These are phyloP conservation scores for Solanum okadae DNA, from an alignment of 257 asterid genomes.

Conservation along the genomic window DNA sequence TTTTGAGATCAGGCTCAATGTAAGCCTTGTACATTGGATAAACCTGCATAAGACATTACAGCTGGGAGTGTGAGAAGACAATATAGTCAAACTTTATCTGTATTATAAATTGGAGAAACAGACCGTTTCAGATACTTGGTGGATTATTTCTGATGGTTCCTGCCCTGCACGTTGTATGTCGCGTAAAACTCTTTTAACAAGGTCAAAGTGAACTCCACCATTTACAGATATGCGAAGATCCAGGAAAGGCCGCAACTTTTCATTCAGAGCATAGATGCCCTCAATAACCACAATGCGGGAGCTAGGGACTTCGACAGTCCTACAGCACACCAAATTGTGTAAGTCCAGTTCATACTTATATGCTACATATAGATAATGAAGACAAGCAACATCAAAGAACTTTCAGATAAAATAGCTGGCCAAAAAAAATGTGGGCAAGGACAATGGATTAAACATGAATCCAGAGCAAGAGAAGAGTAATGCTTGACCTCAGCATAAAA, in stretches of 20 bases:
- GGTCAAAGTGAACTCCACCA: slow-evolving; percentile 98
- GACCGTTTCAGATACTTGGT: slow-evolving; percentile 97
- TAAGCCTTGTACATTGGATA: slow-evolving; percentile 98
- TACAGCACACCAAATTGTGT: slow-evolving; percentile 16
- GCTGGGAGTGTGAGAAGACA: background rate
- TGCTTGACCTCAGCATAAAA: background rate
- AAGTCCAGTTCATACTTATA: background rate
- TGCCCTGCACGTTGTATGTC: slow-evolving; percentile 98
- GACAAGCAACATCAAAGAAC: background rate
- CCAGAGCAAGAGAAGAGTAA: background rate
- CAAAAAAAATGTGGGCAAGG: background rate
- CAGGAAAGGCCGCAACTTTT: slow-evolving; percentile 62
- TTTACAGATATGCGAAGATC: slow-evolving; percentile 95
- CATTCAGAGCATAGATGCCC: slow-evolving; percentile 93
- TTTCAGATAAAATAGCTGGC: background rate
- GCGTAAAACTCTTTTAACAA: slow-evolving; percentile 88
- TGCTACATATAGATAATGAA: background rate
- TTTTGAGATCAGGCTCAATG: slow-evolving; percentile 92
- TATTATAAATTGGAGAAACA: slow-evolving; percentile 9
- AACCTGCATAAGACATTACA: slow-evolving; percentile 37
- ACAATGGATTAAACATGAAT: background rate
- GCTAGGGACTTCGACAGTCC: slow-evolving; percentile 90
- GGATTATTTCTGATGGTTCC: slow-evolving; percentile 95
- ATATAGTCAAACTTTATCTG: background rate
- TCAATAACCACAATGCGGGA: slow-evolving; percentile 83